phyloP scores from a whole-genome alignment of 2,329 filamentous ascomycete species.

The Alternaria burnsii region DNA sequence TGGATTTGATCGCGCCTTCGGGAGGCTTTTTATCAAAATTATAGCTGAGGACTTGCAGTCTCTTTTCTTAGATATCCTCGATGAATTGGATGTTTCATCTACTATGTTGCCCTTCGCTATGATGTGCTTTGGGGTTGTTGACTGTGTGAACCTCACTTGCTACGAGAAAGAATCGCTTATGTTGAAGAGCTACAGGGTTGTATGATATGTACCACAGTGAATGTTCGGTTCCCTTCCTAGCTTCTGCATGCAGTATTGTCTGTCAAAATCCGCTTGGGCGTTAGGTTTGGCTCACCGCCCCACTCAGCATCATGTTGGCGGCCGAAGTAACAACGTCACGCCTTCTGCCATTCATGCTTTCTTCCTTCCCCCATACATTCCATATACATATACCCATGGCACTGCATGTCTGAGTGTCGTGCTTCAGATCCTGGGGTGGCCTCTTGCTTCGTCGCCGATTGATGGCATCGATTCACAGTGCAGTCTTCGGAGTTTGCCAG shows the following conservation, averaged over 20 bases:
- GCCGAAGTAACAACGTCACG: neutral
- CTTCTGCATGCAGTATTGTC: neutral
- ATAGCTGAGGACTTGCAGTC: neutral
- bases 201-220: neutral
- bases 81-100: neutral
- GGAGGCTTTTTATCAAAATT: neutral
- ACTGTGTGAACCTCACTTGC: neutral
- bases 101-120: neutral
- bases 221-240: neutral
- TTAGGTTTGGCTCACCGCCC: neutral
- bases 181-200: neutral
- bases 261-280: too few relatives aligned
- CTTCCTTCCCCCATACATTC: neutral
- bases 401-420: fast-evolving
- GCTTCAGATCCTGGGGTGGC: fast-evolving
- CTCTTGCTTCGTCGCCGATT: neutral
- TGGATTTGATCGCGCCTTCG: neutral
- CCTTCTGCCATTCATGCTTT: neutral
- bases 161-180: neutral
- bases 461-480: neutral
- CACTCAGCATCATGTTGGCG: neutral
- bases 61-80: neutral
- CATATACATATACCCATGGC: neutral
- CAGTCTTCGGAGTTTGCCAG: neutral
- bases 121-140: neutral